Percentiles rank a stretch among this genome's conserved stretches.
These are phyloP conservation scores for Leptographium procerum DNA, from an alignment of 2,329 filamentous ascomycete species.

Conservation along the genomic window DNA sequence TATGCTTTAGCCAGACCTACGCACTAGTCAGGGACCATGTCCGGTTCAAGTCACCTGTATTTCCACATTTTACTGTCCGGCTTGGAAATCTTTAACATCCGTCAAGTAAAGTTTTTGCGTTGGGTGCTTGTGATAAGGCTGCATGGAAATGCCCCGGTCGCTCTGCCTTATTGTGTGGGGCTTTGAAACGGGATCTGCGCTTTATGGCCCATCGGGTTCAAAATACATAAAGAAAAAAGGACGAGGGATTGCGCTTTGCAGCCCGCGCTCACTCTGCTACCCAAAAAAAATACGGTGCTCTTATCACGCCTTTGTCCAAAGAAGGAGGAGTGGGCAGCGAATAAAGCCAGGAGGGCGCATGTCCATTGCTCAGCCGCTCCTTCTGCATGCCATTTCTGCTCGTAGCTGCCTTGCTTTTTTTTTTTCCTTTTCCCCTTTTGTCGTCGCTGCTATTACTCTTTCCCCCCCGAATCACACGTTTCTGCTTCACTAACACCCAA, in stretches of 20 bases:
- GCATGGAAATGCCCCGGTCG: background rate
- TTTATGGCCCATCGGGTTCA: background rate
- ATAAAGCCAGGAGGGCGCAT: background rate
- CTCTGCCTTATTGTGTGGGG: background rate
- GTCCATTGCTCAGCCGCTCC: background rate
- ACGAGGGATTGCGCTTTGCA: background rate
- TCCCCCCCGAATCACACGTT: background rate
- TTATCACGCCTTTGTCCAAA: background rate
- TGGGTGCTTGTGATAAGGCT: too few species aligned
- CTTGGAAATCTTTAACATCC: too few species aligned
- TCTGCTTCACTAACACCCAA: background rate
- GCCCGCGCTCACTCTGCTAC: background rate
- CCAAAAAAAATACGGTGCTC: background rate
- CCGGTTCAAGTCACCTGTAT: too few species aligned
- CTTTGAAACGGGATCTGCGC: background rate
- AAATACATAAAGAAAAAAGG: too few species aligned
- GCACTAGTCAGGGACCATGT: too few species aligned
- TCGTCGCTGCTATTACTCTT: background rate
- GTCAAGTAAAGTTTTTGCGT: too few species aligned
- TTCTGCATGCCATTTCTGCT: background rate
- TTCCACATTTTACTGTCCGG: too few species aligned
- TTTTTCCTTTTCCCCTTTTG: background rate
- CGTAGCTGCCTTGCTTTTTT: background rate
- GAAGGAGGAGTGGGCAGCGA: background rate
- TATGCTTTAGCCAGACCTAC: too few species aligned